These are phyloP conservation scores for Geranomyces michiganensis DNA, from an alignment of 192 early-diverging fungal genomes.

Conservation along the genomic window DNA sequence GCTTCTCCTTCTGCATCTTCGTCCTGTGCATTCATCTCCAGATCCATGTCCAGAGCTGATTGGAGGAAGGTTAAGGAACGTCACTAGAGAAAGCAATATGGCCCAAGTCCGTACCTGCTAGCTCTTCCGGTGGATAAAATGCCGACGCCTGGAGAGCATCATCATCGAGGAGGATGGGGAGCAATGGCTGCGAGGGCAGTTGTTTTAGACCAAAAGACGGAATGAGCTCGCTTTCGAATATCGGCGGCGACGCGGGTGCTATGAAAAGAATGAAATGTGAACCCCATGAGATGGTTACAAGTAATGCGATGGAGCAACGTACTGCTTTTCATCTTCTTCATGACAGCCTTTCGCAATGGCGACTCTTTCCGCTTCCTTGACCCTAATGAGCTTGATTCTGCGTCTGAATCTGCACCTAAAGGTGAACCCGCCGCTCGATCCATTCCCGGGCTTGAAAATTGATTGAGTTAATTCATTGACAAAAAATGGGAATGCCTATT, in stretches of 20 bases:
- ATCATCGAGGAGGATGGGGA: not conserved
- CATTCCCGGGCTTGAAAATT: not conserved
- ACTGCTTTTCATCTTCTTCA: conserved; percentile 27
- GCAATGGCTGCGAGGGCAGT: not conserved
- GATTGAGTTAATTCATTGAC: not conserved
- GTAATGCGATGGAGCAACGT: not conserved
- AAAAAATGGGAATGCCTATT: not conserved
- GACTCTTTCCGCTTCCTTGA: conserved; percentile 17
- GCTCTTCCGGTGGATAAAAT: too few species aligned
- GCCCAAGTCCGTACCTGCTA: not conserved
- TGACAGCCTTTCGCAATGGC: conserved; percentile 20
- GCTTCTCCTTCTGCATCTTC: not conserved
- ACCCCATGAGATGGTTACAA: not conserved
- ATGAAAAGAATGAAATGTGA: not conserved
- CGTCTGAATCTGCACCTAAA: conserved; percentile 38
- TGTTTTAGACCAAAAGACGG: not conserved
- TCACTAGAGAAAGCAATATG: not conserved
- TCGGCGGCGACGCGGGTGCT: not conserved
- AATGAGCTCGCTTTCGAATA: not conserved
- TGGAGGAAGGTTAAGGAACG: not conserved
- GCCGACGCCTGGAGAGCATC: not conserved
- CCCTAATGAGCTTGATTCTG: conserved; percentile 19
- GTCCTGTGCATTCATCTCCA: not conserved
- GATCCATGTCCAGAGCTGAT: not conserved
- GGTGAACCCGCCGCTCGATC: conserved; percentile 33